These are phyloP conservation scores for Pistacia integerrima DNA, from an alignment of 345 rosid genomes.

Conservation along the genomic window DNA sequence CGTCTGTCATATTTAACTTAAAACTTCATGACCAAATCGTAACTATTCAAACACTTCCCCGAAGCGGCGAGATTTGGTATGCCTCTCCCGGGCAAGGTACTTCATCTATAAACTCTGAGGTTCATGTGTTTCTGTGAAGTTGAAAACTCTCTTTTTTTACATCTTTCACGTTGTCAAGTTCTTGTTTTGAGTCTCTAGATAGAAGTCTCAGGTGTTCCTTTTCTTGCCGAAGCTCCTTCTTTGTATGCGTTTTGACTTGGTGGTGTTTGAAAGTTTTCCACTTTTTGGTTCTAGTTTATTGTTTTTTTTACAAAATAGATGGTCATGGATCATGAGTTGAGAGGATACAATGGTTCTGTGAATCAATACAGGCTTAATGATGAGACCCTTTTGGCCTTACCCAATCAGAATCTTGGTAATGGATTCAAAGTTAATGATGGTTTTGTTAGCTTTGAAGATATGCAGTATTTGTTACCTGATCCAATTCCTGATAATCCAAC, in stretches of 20 bases:
- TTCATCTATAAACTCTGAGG: background rate
- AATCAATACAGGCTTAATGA: constrained; percentile 24
- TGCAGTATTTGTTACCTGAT: constrained; percentile 27
- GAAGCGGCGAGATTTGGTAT: background rate
- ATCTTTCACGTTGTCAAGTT: background rate
- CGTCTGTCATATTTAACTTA: too few relatives aligned
- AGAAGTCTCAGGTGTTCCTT: background rate
- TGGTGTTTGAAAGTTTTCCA: background rate
- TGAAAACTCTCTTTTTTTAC: background rate
- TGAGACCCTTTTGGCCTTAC: constrained; percentile 19
- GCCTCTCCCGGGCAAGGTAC: constrained; percentile 18
- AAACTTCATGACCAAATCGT: too few relatives aligned
- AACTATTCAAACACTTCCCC: too few relatives aligned
- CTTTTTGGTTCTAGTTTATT: background rate
- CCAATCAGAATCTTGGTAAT: constrained; percentile 21
- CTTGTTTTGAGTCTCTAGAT: background rate
- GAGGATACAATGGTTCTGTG: constrained; percentile 31
- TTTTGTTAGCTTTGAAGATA: constrained; percentile 5
- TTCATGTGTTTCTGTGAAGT: background rate
- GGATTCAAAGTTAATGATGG: constrained; percentile 8
- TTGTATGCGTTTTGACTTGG: too few relatives aligned
- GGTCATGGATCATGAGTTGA: constrained; percentile 43
- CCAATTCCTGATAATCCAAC: background rate
- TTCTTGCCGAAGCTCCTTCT: too few relatives aligned
- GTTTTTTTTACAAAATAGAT: constrained; percentile 14